Evolutionary conservation across 306 rosid genomes (phyloP).

Genomic region (Macrotyloma uniflorum): DNA sequence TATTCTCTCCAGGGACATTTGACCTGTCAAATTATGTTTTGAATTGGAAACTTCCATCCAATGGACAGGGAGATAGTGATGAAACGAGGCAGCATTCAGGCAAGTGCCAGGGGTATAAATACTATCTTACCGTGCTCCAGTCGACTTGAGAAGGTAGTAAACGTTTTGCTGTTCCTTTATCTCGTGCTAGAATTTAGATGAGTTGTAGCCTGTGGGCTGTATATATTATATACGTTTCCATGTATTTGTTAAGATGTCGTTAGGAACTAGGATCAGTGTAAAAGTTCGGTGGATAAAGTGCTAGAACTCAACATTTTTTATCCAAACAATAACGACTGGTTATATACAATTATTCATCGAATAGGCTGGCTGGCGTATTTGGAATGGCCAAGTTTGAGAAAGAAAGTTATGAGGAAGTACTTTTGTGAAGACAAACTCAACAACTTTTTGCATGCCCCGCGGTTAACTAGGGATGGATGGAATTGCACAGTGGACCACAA

Average conservation of each 20-base stretch:
- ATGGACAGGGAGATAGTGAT: constrained; percentile 41
- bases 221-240: constrained; percentile 36
- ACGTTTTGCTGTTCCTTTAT: constrained; percentile 16
- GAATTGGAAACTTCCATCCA: constrained; percentile 69
- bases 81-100: constrained; percentile 55
- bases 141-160: constrained; percentile 48
- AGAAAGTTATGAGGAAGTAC: constrained; percentile 1
- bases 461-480: constrained; percentile 19
- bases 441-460: background rate
- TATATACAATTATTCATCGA: constrained; percentile 27
- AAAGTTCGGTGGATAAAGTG: constrained; percentile 41
- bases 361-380: constrained; percentile 13
- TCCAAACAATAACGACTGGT: constrained; percentile 43
- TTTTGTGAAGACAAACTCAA: constrained; percentile 12
- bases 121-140: constrained; percentile 80
- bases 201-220: constrained; percentile 45
- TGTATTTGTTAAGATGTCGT: constrained; percentile 46
- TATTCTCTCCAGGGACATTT: constrained; percentile 82
- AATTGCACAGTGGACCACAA: constrained; percentile 8
- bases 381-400: constrained; percentile 33
- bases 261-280: constrained; percentile 43
- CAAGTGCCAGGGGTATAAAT: constrained; percentile 79
- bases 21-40: constrained; percentile 78
- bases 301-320: constrained; percentile 38
- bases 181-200: constrained; percentile 34